phyloP scores from a whole-genome alignment of 164 flowering plant species.

The Tetrastigma voinierianum region DNA sequence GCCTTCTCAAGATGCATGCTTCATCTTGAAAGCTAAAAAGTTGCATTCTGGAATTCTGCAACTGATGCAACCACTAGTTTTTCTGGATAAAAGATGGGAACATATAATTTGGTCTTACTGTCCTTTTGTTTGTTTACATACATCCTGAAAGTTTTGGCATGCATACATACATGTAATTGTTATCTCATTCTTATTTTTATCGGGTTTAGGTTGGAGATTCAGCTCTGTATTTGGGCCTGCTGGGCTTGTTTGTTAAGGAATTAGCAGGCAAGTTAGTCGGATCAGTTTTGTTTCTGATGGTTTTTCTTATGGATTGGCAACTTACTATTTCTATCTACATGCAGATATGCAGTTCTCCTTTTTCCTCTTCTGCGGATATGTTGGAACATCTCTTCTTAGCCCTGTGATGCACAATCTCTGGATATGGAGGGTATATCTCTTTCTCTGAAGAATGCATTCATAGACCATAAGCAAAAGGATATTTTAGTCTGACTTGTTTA shows the following conservation, averaged over 20 bases:
- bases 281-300: slow-evolving; percentile 5
- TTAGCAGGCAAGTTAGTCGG: slow-evolving; percentile 63
- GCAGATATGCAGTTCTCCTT: slow-evolving; percentile 92
- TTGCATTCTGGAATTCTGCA: too few relatives aligned
- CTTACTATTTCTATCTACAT: slow-evolving; percentile 9
- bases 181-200: slow-evolving; percentile 6
- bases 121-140: too few relatives aligned
- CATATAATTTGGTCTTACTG: too few relatives aligned
- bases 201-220: slow-evolving; percentile 80
- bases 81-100: too few relatives aligned
- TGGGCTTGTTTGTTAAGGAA: slow-evolving; percentile 79
- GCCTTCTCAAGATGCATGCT: too few relatives aligned
- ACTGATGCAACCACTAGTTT: too few relatives aligned
- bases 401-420: slow-evolving; percentile 98
- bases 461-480: too few relatives aligned
- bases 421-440: slow-evolving; percentile 92
- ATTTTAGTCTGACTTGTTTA: slow-evolving; percentile 3
- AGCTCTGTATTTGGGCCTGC: slow-evolving; percentile 78
- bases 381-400: slow-evolving; percentile 86
- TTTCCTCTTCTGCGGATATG: slow-evolving; percentile 86
- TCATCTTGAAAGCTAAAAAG: too few relatives aligned
- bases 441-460: background rate
- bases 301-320: slow-evolving; percentile 6
- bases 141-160: too few relatives aligned
- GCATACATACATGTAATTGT: background rate